Base-by-base conservation (phyloP, 1,284 basidiomycete species). In the Leccinum pachyderme region DNA sequence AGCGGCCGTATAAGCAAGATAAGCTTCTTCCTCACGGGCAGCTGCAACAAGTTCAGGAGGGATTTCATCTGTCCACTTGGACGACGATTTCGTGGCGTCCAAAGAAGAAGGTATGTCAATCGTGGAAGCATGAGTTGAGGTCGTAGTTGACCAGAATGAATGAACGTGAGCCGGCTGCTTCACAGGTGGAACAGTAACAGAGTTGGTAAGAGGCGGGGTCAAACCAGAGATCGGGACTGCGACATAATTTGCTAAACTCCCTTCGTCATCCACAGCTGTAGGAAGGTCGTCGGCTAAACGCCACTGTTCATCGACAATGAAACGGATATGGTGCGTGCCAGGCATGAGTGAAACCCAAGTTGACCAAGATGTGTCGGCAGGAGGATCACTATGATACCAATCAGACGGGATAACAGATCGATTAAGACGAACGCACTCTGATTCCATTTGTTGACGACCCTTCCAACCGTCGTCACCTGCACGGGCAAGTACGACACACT, bases 271-370 rank as follows among this genome's bases (percentile, higher is more conserved):
- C 31, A 95, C 93, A 1, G 95, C 93, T 2, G 92, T 91, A 7
- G 94, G 90, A 24, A 97, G 81, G 61, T 94, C 87, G 54, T 87
- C 81, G 5, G 86, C 81, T 12, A 87, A 77, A 56, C 88, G 84
- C 87, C 90, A 95, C 51, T 88, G 83, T 56, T 93, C 90, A 72
- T 99, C 97, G 57, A 99, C 93, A 62, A 98, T 84, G 77, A 98
- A 99, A 61, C 95, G 94, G 69, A 98, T 82, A 58, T 96, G 91
- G 69, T 99, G 95, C 2, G 95, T 95, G 24, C 96, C 97, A 0
- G 95, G 94, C 12, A 87, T 83, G 3, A 97, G 81, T 15, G 75
- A 59, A 41, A 89, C 78, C 55, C 74, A 78, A 12, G 76, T 72
- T 35, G 69, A 73, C 72, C 77, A 81, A 8, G 68, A 70, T 54